A percentile compares a stretch with the other conserved stretches of the same genome.
Evolutionary conservation across 768 basidiomycete genomes (phyloP).

Genomic region (Mycena albidolilacea): DNA sequence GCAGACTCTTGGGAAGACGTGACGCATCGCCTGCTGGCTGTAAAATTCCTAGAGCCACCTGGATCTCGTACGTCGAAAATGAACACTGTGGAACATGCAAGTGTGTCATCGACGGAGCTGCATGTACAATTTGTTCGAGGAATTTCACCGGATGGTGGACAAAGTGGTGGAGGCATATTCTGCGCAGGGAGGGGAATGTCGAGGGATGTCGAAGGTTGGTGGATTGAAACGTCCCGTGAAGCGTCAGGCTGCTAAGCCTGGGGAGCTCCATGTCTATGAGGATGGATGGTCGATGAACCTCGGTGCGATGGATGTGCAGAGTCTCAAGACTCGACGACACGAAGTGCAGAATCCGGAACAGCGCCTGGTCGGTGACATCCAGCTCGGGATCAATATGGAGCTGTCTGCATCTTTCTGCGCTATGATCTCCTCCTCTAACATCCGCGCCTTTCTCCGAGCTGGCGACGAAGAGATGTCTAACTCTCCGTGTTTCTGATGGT

Average conservation of each 20-base stretch:
- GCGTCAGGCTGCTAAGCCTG: conserved; percentile 10
- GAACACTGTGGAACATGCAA: conserved; percentile 26
- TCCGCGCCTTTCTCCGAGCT: conserved; percentile 5
- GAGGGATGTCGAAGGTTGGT: neutral
- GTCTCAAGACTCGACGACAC: conserved; percentile 15
- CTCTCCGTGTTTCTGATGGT: conserved; percentile 7
- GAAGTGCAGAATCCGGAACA: conserved; percentile 16
- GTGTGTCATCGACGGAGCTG: conserved; percentile 14
- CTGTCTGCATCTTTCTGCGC: neutral
- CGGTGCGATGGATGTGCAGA: conserved; percentile 25
- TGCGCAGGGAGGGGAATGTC: conserved; percentile 22
- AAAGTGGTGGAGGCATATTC: conserved; percentile 18
- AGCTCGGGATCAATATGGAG: neutral
- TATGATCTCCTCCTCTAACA: neutral
- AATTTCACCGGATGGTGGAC: conserved; percentile 2
- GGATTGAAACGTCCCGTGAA: conserved; percentile 19
- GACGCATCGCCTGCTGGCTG: neutral
- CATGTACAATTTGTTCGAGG: conserved; percentile 6
- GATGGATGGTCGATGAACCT: conserved; percentile 3
- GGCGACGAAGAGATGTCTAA: conserved; percentile 27
- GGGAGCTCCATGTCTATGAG: conserved; percentile 23
- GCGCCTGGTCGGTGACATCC: neutral
- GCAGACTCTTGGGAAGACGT: neutral
- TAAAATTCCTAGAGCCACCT: conserved; percentile 23
- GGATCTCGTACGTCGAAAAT: conserved; percentile 20